A percentile compares a stretch with the other conserved stretches of the same genome.
phyloP scores from a whole-genome alignment of 352 stramenopile species.

The Globisporangium cederbergense region DNA sequence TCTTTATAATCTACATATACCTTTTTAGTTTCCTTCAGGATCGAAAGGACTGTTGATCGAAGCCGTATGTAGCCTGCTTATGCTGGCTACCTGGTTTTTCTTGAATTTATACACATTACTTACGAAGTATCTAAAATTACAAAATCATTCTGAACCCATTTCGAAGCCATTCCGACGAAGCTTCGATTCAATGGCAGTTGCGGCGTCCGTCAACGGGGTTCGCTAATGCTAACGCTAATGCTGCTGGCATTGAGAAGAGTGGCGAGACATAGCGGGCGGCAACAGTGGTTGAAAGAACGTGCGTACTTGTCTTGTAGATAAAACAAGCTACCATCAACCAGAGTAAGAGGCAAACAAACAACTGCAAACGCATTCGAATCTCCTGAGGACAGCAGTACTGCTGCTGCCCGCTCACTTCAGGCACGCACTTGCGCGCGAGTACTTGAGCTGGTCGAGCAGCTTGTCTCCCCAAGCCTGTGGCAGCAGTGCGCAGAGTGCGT shows the following conservation, averaged over 20 bases:
- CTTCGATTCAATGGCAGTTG: no score
- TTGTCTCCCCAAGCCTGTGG: constrained; percentile 20
- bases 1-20: background rate
- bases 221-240: no score
- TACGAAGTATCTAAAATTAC: background rate
- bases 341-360: no score
- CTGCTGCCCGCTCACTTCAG: background rate
- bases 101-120: background rate
- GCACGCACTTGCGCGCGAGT: constrained; percentile 6
- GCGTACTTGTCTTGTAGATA: no score
- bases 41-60: background rate
- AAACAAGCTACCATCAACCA: no score
- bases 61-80: background rate
- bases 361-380: no score
- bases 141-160: constrained; percentile 8
- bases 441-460: constrained; percentile 19
- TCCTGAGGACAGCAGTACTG: background rate
- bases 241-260: no score
- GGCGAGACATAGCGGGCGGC: no score
- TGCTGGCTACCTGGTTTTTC: background rate
- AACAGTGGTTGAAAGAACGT: no score
- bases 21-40: background rate
- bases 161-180: no score
- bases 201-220: no score
- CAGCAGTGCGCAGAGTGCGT: constrained; percentile 8